Evolutionary conservation across 805 yeast species (phyloP).

Genomic region (Myxozyma mucilagina): DNA sequence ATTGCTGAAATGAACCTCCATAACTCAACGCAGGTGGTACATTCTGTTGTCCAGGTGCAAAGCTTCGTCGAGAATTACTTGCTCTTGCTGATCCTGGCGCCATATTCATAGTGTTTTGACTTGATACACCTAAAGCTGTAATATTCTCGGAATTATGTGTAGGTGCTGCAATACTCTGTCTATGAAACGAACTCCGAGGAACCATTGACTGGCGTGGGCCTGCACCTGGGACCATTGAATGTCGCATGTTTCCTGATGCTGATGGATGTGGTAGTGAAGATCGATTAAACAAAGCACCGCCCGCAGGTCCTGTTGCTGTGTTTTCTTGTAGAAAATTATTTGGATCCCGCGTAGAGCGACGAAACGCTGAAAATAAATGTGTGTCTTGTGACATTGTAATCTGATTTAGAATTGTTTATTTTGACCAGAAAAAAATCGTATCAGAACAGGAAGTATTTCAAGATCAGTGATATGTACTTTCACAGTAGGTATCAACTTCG

Average conservation of each 20-base stretch:
- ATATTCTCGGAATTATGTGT: slow-evolving; percentile 1
- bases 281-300: slow-evolving; percentile 17
- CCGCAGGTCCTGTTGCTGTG: slow-evolving; percentile 4
- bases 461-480: not conserved
- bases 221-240: slow-evolving; percentile 17
- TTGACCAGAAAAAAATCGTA: not conserved
- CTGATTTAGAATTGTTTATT: not conserved
- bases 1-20: not conserved
- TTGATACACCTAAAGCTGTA: slow-evolving; percentile 16
- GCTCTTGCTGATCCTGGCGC: slow-evolving; percentile 29
- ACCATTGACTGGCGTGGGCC: slow-evolving; percentile 30
- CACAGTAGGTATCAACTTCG: no score
- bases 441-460: not conserved
- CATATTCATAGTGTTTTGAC: slow-evolving; percentile 19
- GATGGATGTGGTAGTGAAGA: slow-evolving; percentile 15
- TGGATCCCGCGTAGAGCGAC: slow-evolving; percentile 25
- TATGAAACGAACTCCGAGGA: slow-evolving; percentile 24
- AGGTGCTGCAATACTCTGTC: slow-evolving; percentile 29
- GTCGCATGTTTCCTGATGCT: slow-evolving; percentile 11
- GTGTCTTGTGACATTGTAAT: slow-evolving; percentile 27
- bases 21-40: slow-evolving; percentile 10
- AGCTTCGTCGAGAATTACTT: slow-evolving; percentile 17
- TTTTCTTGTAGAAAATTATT: slow-evolving; percentile 7
- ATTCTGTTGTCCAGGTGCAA: slow-evolving; percentile 21
- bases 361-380: slow-evolving; percentile 28